Base-by-base conservation (phyloP, 495 filamentous ascomycete species). In the Penicillium turbatum region DNA sequence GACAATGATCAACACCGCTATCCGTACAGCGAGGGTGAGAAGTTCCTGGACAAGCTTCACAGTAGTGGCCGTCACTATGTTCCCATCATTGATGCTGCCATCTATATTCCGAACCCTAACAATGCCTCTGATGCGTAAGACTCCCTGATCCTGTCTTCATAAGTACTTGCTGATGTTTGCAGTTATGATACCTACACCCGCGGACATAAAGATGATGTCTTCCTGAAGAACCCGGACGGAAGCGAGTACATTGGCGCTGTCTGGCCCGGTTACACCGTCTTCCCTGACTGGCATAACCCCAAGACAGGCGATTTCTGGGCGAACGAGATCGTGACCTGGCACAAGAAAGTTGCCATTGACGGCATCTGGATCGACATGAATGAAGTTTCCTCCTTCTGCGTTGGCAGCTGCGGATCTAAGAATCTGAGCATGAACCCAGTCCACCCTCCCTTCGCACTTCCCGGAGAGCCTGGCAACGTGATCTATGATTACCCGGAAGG, bases 11-110 rank as follows among this genome's bases (percentile, higher is more conserved):
- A 65, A 6, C 54, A 69, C 43, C 72, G 75, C 0, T 86, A 75
- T 51, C 63, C 70, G 2, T 76, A 79, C 42, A 62, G 56, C 13
- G 78, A 75, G 47, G 81, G 76, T 13, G 74, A 82, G 43, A 68
- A 70, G 0, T 90, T 95, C 63, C 62, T 96, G 11, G 67, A 71
- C 1, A 68, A 73, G 13, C 70, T 96, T 2, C 88, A 92, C 64
- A 70, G 71, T 4, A 79, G 80, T 57, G 78, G 82, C 8, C 86
- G 87, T 59, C 86, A 91, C 59, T 95, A 82, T 50, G 77, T 96
- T 7, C 89, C 88, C 0, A 93, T 96, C 41, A 79, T 96, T n/a
- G 90, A 95, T 62, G 79, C 86, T 3, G 89, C 87, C 5, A 82
- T 93, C 27, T 92, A 91, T 56, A 81, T 84, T 21, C 87, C 89